Evolutionary conservation across 164 flowering plant genomes (phyloP), one percentile per base, ranked within the genome.

Genomic region (Tinospora cordifolia): DNA sequence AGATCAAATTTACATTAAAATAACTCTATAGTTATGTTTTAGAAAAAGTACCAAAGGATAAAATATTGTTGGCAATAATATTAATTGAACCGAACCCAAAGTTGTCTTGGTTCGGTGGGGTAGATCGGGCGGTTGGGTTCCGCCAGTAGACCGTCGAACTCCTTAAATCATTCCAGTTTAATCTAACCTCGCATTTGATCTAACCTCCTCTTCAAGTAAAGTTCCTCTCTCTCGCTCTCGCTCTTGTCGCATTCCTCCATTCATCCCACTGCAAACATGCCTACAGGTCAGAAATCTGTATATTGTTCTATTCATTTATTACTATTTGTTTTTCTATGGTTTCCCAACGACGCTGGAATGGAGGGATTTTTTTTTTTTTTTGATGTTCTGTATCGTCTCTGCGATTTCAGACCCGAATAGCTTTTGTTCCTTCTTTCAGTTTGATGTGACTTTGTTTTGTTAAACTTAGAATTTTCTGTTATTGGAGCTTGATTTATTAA

Each of bases 271-370:
- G 71, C 70, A 68, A 73, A 62, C 74, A 79, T 79, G 82, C 76
- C 73, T 69, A 79, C 74, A 66, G 82, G 82, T 79, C 8, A 17
- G 75, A 38, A 12, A 24, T 8, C 51, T 24, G 12, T 0, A 19
- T 8, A 8, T 66, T n/a, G 24, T 6, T 68, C 69, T 44, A 15
- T 8, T 38, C 10, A n/a, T 24, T 10, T 17, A 22, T 30, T 12
- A n/a, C n/a, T 62, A 49, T 49, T 40, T 26, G 14, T 14, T 9
- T 60, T 60, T 60, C 63, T 5, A 25, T 47, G 10, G 17, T 67
- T 47, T 24, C 22, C 59, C 21, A 54, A 30, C 6, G 8, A 54
- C 25, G n/a, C n/a, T n/a, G n/a, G n/a, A 26, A 9, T 47, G 36
- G 21, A 25, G 60, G 10, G 17, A 36, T 27, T 15, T 6, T 11